Base-by-base conservation (phyloP, 768 basidiomycete species). In the Zangia roseola region DNA sequence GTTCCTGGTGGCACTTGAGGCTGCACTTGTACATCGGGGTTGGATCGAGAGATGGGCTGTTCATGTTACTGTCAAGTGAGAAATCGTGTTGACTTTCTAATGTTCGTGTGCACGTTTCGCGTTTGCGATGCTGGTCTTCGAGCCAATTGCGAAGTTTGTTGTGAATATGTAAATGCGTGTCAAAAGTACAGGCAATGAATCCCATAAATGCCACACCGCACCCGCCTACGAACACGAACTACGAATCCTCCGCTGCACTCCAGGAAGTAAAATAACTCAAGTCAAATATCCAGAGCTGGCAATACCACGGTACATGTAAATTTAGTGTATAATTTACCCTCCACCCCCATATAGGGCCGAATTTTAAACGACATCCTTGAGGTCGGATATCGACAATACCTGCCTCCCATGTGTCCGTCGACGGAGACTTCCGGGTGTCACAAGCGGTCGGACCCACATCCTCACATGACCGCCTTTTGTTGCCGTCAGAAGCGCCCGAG, bases 381-480 rank as follows among this genome's bases (percentile, higher is more conserved):
- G 28, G 40, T 68, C 66, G 34, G 67, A 67, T 54, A 67, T 57
- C 5, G 67, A 68, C 40, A 62, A 45, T 7, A 49, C 53, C 31
- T 68, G 68, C 20, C 61, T 67, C n/a, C 53, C 57, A 38, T 70
- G 63, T 20, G 57, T 52, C 45, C 66, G 59, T 28, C 67, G 59
- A 36, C 58, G 66, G 6, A 55, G 23, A 34, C 53, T 59, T 6
- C 53, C 57, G 24, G 54, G 49, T 3, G 70, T 69, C 3, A 79
- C 78, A 34, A 91, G 75, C 16, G 89, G 89, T 19, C 88, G 75
- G 25, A 91, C 78, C 91, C 92, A 98, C 45, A 93, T 73, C 65
- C 86, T 91, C 58, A 95, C 79, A 46, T 83, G 76, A 0, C 92
- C 92, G 2, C 69, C 69, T 59, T 88, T 88, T 3, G 84, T 85